phyloP scores from a whole-genome alignment of 805 yeast species.

The Saturnispora mendoncae region DNA sequence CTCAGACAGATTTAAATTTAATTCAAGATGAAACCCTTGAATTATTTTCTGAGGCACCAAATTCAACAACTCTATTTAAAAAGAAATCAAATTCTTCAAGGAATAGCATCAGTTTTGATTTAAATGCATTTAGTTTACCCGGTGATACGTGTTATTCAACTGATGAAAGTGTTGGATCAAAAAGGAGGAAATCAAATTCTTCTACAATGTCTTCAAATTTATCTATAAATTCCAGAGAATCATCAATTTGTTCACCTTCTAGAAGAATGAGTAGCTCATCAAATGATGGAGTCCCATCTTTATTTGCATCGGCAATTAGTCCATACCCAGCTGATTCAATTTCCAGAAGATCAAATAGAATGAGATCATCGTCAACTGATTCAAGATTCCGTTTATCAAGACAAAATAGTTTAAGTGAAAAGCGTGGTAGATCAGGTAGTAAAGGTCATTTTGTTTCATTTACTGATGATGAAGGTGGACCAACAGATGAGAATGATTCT shows the following conservation, averaged over 20 bases:
- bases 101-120: slow-evolving; percentile 18
- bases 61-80: slow-evolving; percentile 17
- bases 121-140: slow-evolving; percentile 25
- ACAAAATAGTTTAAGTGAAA: slow-evolving; percentile 5
- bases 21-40: slow-evolving; percentile 19
- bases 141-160: slow-evolving; percentile 14
- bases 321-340: slow-evolving; percentile 12
- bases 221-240: slow-evolving; percentile 21
- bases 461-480: slow-evolving; percentile 5
- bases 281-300: slow-evolving; percentile 19
- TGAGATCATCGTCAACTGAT: slow-evolving; percentile 15
- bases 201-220: slow-evolving; percentile 23
- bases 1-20: slow-evolving; percentile 10
- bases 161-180: slow-evolving; percentile 13
- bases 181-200: slow-evolving; percentile 21
- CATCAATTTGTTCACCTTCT: slow-evolving; percentile 22
- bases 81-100: slow-evolving; percentile 10
- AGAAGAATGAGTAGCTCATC: slow-evolving; percentile 24
- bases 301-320: slow-evolving; percentile 25
- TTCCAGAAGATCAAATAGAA: slow-evolving; percentile 8
- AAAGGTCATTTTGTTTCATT: slow-evolving; percentile 1
- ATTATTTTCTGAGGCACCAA: slow-evolving; percentile 17
- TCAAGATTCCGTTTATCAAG: slow-evolving; percentile 13
- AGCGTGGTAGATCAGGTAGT: slow-evolving; percentile 1
- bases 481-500: slow-evolving; percentile 4